Evolutionary conservation across 148 eudicot genomes (phyloP), one percentile per base, ranked within the genome.

Genomic region (Rhododendron vialii): DNA sequence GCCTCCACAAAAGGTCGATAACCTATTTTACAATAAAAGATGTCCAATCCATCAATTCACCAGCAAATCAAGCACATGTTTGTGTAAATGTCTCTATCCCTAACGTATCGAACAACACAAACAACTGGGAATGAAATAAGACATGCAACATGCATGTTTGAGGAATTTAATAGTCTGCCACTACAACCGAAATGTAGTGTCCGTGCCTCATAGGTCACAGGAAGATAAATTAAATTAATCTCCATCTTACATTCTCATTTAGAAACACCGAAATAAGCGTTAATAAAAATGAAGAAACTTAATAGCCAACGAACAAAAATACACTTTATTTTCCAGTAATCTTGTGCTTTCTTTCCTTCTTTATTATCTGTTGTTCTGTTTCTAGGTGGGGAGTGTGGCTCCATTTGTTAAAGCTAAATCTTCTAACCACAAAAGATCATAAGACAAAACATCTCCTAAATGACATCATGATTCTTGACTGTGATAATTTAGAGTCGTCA

Each of bases 1-100:
- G 99, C 98, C 92, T 98, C 99, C 67, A 95, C 98, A 85, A 98
- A 98, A 75, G 98, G 98, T 78, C 94, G 94, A 83, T 91, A 98
- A 83, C 99, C 99, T 98, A 89, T 76, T 85, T 17, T 13, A 88
- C n/a, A 50, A 5, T 84, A 59, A 71, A 80, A 1, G 74, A 63
- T 73, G 50, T 22, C 28, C 26, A 82, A 41, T 50, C 48, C 33
- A 38, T 80, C 51, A 87, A n/a, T 36, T 84, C 36, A n/a, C 4
- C 41, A 47, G 35, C 18, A 5, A 83, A 47, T 69, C 2, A 69
- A 47, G 35, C 71, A 55, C 2, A 4, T 67, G 30, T 65, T 24
- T 9, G 36, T 12, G 67, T 24, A 22, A 71, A 71, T 1, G 4
- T 6, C 33, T 26, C 3, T 13, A 8, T 13, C 38, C 20, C 7